Evolutionary conservation across 768 basidiomycete species (phyloP).

Genomic region (Psilocybe tampanensis): DNA sequence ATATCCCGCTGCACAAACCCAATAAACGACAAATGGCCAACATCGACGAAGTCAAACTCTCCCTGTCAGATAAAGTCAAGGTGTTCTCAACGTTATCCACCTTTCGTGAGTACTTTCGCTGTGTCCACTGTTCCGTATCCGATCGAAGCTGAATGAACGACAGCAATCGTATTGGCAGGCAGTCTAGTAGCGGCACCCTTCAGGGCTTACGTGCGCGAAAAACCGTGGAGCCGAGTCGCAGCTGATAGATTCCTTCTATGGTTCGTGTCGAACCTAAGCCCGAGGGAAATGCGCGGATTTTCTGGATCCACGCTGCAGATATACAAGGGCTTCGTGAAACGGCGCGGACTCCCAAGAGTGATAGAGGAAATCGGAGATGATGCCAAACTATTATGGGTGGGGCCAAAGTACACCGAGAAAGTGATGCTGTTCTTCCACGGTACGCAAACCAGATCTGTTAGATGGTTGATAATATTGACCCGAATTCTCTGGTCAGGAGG

Average conservation of each 20-base stretch:
- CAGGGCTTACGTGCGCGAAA: slow-evolving; percentile 11
- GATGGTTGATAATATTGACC: not conserved
- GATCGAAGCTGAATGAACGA: not conserved
- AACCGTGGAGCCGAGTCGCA: slow-evolving; percentile 16
- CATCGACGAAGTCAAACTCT: not conserved
- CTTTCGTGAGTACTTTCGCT: not conserved
- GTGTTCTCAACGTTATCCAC: not conserved
- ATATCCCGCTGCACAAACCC: not conserved
- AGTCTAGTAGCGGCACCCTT: slow-evolving; percentile 11
- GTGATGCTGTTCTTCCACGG: slow-evolving; percentile 30
- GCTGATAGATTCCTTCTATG: slow-evolving; percentile 9
- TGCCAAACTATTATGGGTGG: slow-evolving; percentile 29
- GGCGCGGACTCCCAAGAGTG: slow-evolving; percentile 7
- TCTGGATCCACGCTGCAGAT: slow-evolving; percentile 16
- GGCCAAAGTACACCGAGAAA: slow-evolving; percentile 22
- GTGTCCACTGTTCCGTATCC: no score
- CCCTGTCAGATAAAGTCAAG: slow-evolving; percentile 7
- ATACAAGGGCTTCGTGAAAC: slow-evolving; percentile 19
- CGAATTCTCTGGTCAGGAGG: slow-evolving; percentile 13
- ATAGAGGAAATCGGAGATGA: slow-evolving; percentile 22
- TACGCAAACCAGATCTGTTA: not conserved
- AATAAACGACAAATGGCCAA: not conserved
- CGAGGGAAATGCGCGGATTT: slow-evolving; percentile 11
- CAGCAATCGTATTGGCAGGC: slow-evolving; percentile 6
- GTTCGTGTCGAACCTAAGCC: slow-evolving; percentile 7